Base-by-base conservation (phyloP, 2,329 filamentous ascomycete genomes). In the Drechslerella stenobrocha region DNA sequence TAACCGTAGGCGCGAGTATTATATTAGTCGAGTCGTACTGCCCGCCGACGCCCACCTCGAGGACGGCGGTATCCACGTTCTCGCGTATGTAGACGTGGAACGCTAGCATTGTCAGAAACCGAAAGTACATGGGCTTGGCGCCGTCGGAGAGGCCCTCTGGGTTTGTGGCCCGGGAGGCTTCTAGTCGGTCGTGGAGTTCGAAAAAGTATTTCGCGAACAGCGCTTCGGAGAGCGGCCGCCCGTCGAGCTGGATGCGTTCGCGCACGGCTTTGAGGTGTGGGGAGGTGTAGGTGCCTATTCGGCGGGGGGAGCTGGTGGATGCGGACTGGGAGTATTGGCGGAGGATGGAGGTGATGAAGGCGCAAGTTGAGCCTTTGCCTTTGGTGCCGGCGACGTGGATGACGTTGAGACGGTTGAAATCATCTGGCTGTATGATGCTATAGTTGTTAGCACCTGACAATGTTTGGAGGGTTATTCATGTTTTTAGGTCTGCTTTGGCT, bases 1-100 rank as follows among this genome's bases (percentile, higher is more conserved):
- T 83, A 0, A 85, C 86, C 4, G 83, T 85, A 0, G 90, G 87
- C 9, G 83, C 81, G 8, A 81, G 79, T 3, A 98, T 77, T 20
- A 97, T 83, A 74, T 97, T 97, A 7, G 93, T 98, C 24, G 88
- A 87, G 74, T 97, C 92, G 73, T 90, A 90, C 77, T 96, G 89
- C 48, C 91, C 93, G 13, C 93, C 93, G 70, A 97, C 95, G 0
- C 93, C 93, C 73, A 90, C 95, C 77, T 98, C 93, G 30, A 97
- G 82, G 7, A 97, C 84, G 0, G 90, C 91, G 15, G 84, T 84
- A 70, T 86, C 81, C 0, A 96, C 85, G 0, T 87, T 86, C 75
- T 93, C 87, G 47, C 81, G 76, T 23, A 95, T 74, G 72, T 95
- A 98, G 1, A 86, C 82, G 73, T 95, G 90, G 73, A 95, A 84